Conservation (phyloP, 2,329 filamentous ascomycete genomes). For the Talaromyces pinophilus region DNA sequence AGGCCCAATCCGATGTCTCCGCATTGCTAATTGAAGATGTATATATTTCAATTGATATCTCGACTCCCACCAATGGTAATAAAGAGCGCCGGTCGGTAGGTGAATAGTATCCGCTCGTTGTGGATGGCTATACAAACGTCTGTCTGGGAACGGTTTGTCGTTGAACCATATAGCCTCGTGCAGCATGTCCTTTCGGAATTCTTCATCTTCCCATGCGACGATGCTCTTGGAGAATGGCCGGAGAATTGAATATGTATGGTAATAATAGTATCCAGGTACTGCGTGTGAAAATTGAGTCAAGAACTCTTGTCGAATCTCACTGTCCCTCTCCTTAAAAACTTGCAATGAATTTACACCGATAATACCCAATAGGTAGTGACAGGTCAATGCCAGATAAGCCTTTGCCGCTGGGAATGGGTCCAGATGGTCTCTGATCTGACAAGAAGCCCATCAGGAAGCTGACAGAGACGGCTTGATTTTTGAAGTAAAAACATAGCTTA, state of each 20-base stretch:
- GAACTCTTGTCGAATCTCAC: background rate
- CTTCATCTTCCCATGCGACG: background rate
- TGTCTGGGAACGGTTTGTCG: background rate
- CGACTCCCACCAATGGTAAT: background rate
- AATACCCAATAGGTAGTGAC: background rate
- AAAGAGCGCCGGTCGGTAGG: background rate
- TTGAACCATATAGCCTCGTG: background rate
- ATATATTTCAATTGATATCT: background rate
- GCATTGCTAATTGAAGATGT: conserved; percentile 8
- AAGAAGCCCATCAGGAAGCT: background rate
- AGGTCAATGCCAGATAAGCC: background rate
- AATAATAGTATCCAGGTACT: background rate
- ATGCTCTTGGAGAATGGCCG: background rate
- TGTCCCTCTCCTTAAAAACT: background rate
- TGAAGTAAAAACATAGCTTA: background rate
- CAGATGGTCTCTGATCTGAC: background rate
- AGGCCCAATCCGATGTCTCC: background rate
- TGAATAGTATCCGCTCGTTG: background rate
- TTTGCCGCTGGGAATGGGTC: background rate
- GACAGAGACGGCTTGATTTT: background rate
- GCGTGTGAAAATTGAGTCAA: background rate
- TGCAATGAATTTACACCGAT: background rate
- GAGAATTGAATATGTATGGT: background rate
- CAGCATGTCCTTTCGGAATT: background rate
- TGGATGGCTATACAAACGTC: background rate